Conservation (phyloP, 352 stramenopile genomes). For the Globisporangium apiculatum region DNA sequence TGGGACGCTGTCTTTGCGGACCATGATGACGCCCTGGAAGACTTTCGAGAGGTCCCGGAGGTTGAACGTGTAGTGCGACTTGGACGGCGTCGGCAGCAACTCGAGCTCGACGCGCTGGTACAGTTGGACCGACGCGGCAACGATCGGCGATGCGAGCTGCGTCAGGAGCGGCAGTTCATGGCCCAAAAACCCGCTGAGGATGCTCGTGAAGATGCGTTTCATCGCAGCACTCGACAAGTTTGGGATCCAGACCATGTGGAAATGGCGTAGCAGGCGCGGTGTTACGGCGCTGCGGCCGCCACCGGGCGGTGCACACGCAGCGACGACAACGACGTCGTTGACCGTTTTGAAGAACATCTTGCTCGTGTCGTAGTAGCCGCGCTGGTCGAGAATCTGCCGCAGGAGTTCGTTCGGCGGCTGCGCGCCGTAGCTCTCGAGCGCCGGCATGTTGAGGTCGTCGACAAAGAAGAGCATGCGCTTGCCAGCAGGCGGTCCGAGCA, state of each 20-base stretch:
- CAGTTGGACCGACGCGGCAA: slow-evolving; percentile 81
- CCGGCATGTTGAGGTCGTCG: slow-evolving; percentile 92
- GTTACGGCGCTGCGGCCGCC: slow-evolving; percentile 85
- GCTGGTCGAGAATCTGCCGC: slow-evolving; percentile 88
- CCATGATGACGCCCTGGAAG: slow-evolving; percentile 92
- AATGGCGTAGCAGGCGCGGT: slow-evolving; percentile 82
- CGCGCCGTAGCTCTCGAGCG: slow-evolving; percentile 89
- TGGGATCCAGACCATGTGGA: slow-evolving; percentile 90
- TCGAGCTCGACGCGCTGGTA: slow-evolving; percentile 87
- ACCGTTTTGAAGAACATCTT: slow-evolving; percentile 94
- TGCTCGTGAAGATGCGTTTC: slow-evolving; percentile 87
- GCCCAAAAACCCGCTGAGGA: slow-evolving; percentile 83
- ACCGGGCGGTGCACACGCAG: slow-evolving; percentile 81
- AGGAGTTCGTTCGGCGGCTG: slow-evolving; percentile 90
- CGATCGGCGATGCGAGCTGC: slow-evolving; percentile 73
- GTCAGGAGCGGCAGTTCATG: slow-evolving; percentile 59
- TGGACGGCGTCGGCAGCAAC: slow-evolving; percentile 87
- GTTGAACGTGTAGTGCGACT: slow-evolving; percentile 94
- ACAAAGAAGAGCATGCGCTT: slow-evolving; percentile 88
- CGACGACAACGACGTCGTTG: slow-evolving; percentile 78
- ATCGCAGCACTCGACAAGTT: slow-evolving; percentile 81
- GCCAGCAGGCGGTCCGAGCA: slow-evolving; percentile 57
- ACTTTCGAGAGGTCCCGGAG: slow-evolving; percentile 91
- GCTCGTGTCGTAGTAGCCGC: slow-evolving; percentile 86
- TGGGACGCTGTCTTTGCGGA: slow-evolving; percentile 69